Percentiles rank a stretch among this genome's conserved stretches.
Conservation (phyloP, 176 grass and related monocot species). For the Guadua angustifolia region DNA sequence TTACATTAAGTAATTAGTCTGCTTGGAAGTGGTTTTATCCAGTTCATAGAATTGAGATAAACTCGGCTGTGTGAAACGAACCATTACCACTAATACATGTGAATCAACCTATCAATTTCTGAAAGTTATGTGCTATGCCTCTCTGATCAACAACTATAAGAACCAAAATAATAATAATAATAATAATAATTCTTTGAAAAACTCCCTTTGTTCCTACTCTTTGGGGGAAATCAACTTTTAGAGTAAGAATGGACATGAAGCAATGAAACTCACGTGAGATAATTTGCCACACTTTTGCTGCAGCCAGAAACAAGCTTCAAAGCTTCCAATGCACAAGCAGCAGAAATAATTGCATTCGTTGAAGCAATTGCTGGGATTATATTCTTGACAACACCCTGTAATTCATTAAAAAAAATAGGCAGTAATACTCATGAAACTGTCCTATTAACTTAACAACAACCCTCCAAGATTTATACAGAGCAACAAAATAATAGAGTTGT, state of each 20-base stretch:
- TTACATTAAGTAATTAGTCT: neutral
- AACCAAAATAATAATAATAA: neutral
- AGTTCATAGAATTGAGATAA: neutral
- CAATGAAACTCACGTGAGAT: conserved; percentile 76
- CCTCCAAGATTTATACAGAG: neutral
- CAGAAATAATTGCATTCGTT: conserved; percentile 95
- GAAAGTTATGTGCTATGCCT: neutral
- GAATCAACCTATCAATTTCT: neutral
- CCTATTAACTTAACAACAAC: conserved; percentile 7
- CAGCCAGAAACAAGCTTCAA: conserved; percentile 95
- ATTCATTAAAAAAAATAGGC: conserved; percentile 24
- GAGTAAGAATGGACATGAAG: conserved; percentile 17
- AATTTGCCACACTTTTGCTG: conserved; percentile 98
- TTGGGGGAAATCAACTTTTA: conserved; percentile 24
- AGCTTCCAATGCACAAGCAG: conserved; percentile 93
- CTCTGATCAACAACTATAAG: conserved; percentile 1
- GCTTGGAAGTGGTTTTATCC: neutral
- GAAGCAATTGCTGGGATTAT: conserved; percentile 99
- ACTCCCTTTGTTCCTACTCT: neutral
- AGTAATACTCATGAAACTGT: conserved; percentile 33
- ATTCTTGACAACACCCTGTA: conserved; percentile 98
- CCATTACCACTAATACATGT: conserved; percentile 2
- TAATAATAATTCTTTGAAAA: neutral
- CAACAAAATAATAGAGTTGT: conserved; percentile 24
- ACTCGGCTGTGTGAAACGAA: neutral